phyloP scores from a whole-genome alignment of 1,139 yeast species.

The Pichia sp. region DNA sequence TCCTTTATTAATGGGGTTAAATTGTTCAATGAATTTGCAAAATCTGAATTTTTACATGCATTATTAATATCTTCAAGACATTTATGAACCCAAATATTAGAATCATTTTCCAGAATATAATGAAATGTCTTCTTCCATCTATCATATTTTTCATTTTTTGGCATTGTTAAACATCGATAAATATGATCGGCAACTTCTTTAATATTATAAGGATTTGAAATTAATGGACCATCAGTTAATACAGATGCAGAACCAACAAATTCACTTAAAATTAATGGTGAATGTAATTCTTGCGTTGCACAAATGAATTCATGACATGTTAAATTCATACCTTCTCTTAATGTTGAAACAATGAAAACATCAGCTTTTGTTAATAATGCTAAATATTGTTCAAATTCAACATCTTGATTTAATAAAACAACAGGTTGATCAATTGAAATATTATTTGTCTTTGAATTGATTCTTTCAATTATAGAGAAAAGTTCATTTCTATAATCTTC shows the following conservation, averaged over 20 bases:
- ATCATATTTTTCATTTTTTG: conserved; percentile 44
- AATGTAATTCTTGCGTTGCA: conserved; percentile 63
- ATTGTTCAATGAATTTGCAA: conserved; percentile 18
- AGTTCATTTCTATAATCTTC: conserved; percentile 64
- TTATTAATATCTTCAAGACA: conserved; percentile 50
- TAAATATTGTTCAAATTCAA: conserved; percentile 81
- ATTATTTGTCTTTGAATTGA: conserved; percentile 68
- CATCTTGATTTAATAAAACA: conserved; percentile 78
- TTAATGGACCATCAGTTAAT: conserved; percentile 62
- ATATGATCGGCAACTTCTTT: conserved; percentile 59
- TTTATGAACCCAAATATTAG: conserved; percentile 64
- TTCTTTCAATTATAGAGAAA: conserved; percentile 73
- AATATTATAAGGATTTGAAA: conserved; percentile 89
- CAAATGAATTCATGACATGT: conserved; percentile 92
- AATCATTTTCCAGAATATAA: conserved; percentile 59
- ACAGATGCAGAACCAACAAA: conserved; percentile 91
- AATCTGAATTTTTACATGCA: conserved; percentile 52
- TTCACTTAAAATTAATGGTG: conserved; percentile 84
- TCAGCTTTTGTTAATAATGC: conserved; percentile 86
- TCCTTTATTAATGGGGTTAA: conserved; percentile 34
- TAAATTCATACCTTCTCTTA: conserved; percentile 94
- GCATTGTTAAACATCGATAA: conserved; percentile 58
- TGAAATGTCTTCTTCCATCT: conserved; percentile 61
- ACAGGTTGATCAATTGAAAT: conserved; percentile 77
- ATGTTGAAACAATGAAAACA: conserved; percentile 76